These are phyloP conservation scores for Phytophthora uliginosa DNA, from an alignment of 352 stramenopile species.

Conservation along the genomic window DNA sequence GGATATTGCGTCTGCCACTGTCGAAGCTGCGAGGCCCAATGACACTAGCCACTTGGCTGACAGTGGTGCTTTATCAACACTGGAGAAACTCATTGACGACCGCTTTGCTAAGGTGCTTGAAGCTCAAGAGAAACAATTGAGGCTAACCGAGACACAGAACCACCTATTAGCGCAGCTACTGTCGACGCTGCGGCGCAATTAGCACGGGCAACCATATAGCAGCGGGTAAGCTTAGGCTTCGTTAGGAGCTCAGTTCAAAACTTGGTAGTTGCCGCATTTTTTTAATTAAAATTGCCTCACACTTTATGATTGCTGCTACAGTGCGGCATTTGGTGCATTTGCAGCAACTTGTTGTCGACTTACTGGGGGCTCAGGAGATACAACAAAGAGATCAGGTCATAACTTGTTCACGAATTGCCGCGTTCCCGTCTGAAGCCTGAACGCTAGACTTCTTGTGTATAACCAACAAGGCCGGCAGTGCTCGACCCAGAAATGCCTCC, in stretches of 20 bases:
- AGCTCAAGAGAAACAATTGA: constrained; percentile 25
- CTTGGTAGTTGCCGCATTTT: too few species aligned
- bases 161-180: constrained; percentile 22
- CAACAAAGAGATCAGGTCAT: too few species aligned
- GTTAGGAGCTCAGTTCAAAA: background rate
- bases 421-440: too few species aligned
- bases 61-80: constrained; percentile 1
- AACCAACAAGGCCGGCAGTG: too few species aligned
- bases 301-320: too few species aligned
- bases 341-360: too few species aligned
- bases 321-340: too few species aligned
- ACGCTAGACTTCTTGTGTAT: too few species aligned
- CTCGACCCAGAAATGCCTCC: too few species aligned
- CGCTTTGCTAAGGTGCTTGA: constrained; percentile 25
- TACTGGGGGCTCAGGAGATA: too few species aligned
- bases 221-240: background rate
- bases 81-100: constrained; percentile 28
- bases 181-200: constrained; percentile 4
- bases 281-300: too few species aligned
- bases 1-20: constrained; percentile 13
- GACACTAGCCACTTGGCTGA: background rate
- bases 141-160: constrained; percentile 22
- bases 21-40: constrained; percentile 6
- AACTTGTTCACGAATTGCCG: too few species aligned
- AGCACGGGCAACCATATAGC: background rate